phyloP scores from a whole-genome alignment of 202 grass and related monocot species.

The Carex sylvatica region DNA sequence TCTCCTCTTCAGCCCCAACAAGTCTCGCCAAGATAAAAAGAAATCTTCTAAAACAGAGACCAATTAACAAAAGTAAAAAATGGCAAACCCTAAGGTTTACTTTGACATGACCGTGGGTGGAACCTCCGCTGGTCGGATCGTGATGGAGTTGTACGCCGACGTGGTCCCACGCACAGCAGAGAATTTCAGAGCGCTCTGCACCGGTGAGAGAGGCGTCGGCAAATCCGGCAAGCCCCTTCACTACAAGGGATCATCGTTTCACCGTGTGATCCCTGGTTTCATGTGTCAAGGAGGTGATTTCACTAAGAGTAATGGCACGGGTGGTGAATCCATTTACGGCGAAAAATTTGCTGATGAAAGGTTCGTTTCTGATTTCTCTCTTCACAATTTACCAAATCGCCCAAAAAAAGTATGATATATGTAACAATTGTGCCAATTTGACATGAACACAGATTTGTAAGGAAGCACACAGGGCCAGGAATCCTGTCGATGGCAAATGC shows the following conservation, averaged over 20 bases:
- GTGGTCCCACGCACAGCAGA: slow-evolving; percentile 47
- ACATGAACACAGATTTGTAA: slow-evolving; percentile 33
- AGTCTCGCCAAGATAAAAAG: background rate
- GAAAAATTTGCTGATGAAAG: slow-evolving; percentile 62
- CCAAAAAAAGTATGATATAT: background rate
- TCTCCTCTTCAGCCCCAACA: background rate
- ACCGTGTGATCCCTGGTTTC: slow-evolving; percentile 69
- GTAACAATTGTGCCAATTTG: background rate
- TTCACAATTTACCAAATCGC: background rate
- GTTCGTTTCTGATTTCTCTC: background rate
- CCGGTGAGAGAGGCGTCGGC: slow-evolving; percentile 54
- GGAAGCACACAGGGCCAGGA: slow-evolving; percentile 40
- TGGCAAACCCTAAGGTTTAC: slow-evolving; percentile 52
- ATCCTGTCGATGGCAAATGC: slow-evolving; percentile 80
- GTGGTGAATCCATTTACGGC: slow-evolving; percentile 74
- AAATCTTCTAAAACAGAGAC: background rate
- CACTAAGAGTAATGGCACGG: slow-evolving; percentile 53
- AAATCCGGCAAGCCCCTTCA: slow-evolving; percentile 46
- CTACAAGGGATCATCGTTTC: slow-evolving; percentile 54
- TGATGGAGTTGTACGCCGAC: slow-evolving; percentile 57
- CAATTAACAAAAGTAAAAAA: background rate
- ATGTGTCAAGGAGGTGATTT: slow-evolving; percentile 91
- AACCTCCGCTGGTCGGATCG: slow-evolving; percentile 32
- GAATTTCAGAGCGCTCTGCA: slow-evolving; percentile 86
- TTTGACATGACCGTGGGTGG: slow-evolving; percentile 64